Percentiles rank a stretch among this genome's conserved stretches.
phyloP scores from a whole-genome alignment of 805 yeast species.

The Zygoascus biomembranicola region DNA sequence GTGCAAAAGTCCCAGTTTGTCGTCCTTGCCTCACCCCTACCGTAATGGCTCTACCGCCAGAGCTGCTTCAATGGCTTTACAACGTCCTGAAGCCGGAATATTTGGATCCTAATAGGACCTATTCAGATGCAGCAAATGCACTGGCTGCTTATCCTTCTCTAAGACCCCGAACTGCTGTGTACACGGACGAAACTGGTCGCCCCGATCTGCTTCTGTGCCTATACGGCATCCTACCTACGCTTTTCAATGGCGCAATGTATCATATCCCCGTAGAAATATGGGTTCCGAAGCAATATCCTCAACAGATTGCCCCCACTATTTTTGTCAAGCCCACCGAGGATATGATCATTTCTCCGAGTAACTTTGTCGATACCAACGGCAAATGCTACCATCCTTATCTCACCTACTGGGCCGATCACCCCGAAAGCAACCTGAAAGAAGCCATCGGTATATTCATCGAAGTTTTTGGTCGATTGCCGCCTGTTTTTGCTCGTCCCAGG shows the following conservation, averaged over 20 bases:
- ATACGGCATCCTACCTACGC: conserved; percentile 45
- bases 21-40: not conserved
- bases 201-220: conserved; percentile 54
- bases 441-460: conserved; percentile 29
- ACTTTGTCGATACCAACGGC: conserved; percentile 64
- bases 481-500: conserved; percentile 34
- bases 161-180: conserved; percentile 61
- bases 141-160: conserved; percentile 46
- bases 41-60: conserved; percentile 27
- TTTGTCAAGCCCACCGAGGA: conserved; percentile 49
- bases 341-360: conserved; percentile 48
- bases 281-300: conserved; percentile 69
- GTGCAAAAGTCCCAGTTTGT: not conserved
- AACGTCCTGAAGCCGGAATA: conserved; percentile 55
- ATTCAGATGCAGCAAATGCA: conserved; percentile 52
- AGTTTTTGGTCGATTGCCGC: conserved; percentile 36
- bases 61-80: conserved; percentile 50
- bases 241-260: conserved; percentile 25
- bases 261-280: conserved; percentile 61
- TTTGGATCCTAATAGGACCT: conserved; percentile 45
- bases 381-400: conserved; percentile 60
- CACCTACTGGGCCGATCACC: conserved; percentile 43
- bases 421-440: conserved; percentile 27
- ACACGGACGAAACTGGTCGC: conserved; percentile 48
- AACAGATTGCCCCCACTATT: conserved; percentile 49